Evolutionary conservation across 345 rosid genomes (phyloP).

Genomic region (Pistacia vera): DNA sequence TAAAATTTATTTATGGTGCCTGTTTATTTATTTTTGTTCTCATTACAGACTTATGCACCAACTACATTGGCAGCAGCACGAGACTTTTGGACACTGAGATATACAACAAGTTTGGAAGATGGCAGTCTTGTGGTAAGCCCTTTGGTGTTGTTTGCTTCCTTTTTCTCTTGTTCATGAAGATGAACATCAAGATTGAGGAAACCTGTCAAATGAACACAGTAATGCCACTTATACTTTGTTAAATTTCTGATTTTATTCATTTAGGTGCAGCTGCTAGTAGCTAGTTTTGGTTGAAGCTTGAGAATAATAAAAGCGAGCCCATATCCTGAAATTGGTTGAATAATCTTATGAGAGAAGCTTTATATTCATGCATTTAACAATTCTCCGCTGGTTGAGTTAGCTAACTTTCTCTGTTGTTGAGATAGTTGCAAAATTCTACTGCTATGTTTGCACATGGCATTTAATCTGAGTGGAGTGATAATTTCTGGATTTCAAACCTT

Average conservation of each 20-base stretch:
- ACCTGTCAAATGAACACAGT: not conserved
- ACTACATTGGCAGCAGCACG: constrained; percentile 94
- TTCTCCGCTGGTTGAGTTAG: not conserved
- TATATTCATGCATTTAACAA: not conserved
- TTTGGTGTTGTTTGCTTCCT: not conserved
- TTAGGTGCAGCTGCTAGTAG: not conserved
- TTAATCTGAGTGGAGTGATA: not conserved
- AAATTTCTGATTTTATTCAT: not conserved
- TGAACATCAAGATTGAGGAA: not conserved
- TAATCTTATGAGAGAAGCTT: not conserved
- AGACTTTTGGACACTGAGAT: constrained; percentile 94
- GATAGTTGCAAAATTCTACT: not conserved
- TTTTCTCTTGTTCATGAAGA: not conserved
- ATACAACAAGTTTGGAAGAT: constrained; percentile 87
- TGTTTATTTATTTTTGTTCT: not conserved
- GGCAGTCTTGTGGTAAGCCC: constrained; percentile 80
- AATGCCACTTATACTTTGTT: not conserved
- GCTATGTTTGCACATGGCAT: not conserved
- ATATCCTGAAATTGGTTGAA: not conserved
- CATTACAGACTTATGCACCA: constrained; percentile 77
- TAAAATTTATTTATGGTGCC: constrained; percentile 6
- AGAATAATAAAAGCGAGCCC: not conserved
- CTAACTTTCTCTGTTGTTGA: not conserved
- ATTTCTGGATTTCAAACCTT: not conserved
- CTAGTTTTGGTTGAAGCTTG: not conserved